These are phyloP conservation scores for Piper longum DNA, from an alignment of 164 flowering plant genomes.

Conservation along the genomic window DNA sequence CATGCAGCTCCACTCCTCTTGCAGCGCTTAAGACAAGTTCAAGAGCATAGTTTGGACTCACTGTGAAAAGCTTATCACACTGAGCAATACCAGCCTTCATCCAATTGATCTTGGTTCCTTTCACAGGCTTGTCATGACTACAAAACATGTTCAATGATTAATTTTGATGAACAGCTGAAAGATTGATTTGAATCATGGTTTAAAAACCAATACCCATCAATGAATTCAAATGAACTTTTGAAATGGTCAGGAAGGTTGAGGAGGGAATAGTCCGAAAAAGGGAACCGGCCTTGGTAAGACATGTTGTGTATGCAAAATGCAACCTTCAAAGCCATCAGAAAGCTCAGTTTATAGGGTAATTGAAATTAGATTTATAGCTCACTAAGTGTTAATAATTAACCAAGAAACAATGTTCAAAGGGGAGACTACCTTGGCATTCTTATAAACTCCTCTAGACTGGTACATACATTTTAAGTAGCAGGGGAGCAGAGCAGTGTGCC, in stretches of 20 bases:
- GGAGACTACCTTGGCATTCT: slow-evolving; percentile 46
- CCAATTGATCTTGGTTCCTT: slow-evolving; percentile 96
- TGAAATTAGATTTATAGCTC: neutral
- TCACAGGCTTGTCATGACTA: slow-evolving; percentile 70
- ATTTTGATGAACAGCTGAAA: too few species aligned
- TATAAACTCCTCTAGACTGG: slow-evolving; percentile 44
- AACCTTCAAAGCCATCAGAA: slow-evolving; percentile 30
- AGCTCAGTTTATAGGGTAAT: neutral
- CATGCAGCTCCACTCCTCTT: slow-evolving; percentile 72
- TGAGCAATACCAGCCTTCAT: slow-evolving; percentile 90
- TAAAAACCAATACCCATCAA: slow-evolving; percentile 53
- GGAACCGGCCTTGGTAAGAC: slow-evolving; percentile 89
- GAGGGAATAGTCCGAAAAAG: slow-evolving; percentile 57
- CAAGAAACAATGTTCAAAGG: neutral
- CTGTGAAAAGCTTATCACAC: slow-evolving; percentile 56
- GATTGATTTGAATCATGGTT: neutral
- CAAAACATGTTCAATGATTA: neutral
- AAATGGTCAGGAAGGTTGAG: slow-evolving; percentile 61
- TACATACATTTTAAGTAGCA: slow-evolving; percentile 65
- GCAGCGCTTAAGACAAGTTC: slow-evolving; percentile 57
- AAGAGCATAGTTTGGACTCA: slow-evolving; percentile 82
- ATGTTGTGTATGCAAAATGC: slow-evolving; percentile 85
- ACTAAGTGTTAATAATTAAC: neutral
- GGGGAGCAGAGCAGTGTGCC: slow-evolving; percentile 80
- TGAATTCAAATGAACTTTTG: slow-evolving; percentile 73